Percentiles rank a stretch among this genome's conserved stretches.
Evolutionary conservation across 768 basidiomycete genomes (phyloP).

Genomic region (Boletus huronensis): DNA sequence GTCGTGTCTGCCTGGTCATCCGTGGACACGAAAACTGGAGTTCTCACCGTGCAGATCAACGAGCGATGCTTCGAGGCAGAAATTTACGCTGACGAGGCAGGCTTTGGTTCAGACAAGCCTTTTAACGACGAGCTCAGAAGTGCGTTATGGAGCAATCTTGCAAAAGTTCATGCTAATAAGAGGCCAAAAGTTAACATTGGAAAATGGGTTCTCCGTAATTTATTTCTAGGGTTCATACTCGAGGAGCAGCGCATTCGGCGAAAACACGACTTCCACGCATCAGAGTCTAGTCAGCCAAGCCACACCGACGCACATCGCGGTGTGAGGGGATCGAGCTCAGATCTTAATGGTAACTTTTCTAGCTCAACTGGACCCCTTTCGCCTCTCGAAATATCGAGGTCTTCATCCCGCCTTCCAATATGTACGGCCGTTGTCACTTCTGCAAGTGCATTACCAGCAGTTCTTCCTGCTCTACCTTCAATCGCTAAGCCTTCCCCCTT

Average conservation of each 20-base stretch:
- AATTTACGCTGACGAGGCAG: slow-evolving; percentile 90
- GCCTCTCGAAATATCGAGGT: slow-evolving; percentile 30
- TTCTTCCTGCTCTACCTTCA: slow-evolving; percentile 47
- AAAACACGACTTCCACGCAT: slow-evolving; percentile 28
- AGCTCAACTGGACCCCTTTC: slow-evolving; percentile 23
- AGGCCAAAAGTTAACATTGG: slow-evolving; percentile 74
- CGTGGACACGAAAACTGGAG: slow-evolving; percentile 87
- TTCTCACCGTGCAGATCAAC: slow-evolving; percentile 81
- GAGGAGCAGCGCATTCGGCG: slow-evolving; percentile 56
- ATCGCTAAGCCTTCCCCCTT: slow-evolving; percentile 51
- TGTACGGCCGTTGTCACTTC: slow-evolving; percentile 54
- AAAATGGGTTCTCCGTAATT: slow-evolving; percentile 84
- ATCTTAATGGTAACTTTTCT: slow-evolving; percentile 22
- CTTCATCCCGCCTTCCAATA: slow-evolving; percentile 22
- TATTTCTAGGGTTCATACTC: slow-evolving; percentile 74
- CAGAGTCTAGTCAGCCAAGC: slow-evolving; percentile 14
- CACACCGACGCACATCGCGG: slow-evolving; percentile 24
- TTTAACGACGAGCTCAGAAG: slow-evolving; percentile 79
- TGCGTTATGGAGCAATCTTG: slow-evolving; percentile 38
- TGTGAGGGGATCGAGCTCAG: slow-evolving; percentile 21
- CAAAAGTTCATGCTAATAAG: slow-evolving; percentile 4
- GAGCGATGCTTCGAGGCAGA: slow-evolving; percentile 93
- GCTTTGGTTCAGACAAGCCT: slow-evolving; percentile 54
- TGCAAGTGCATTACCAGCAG: slow-evolving; percentile 62
- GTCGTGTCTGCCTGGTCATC: slow-evolving; percentile 81